A percentile compares a stretch with the other conserved stretches of the same genome.
These are phyloP conservation scores for Tetragonia tetragonoides DNA, from an alignment of 148 eudicot species.

Conservation along the genomic window DNA sequence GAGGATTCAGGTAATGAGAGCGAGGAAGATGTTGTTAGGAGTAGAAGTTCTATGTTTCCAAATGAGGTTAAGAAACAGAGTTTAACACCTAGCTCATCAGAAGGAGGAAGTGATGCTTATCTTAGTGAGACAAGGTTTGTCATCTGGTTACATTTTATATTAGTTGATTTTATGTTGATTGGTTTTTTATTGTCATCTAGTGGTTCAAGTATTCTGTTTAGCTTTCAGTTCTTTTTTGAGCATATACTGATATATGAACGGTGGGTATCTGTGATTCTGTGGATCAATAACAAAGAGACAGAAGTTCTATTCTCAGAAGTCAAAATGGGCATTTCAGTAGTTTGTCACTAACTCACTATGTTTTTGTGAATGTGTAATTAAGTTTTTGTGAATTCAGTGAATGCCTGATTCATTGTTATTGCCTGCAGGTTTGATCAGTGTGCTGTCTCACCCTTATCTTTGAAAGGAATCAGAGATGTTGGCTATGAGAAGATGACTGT, in stretches of 20 bases:
- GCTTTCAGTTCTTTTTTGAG: neutral
- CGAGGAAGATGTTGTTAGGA: slow-evolving; percentile 36
- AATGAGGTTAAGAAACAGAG: slow-evolving; percentile 24
- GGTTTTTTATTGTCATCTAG: neutral
- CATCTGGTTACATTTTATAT: neutral
- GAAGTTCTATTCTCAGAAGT: neutral
- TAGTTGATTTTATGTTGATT: neutral
- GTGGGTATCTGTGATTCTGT: neutral
- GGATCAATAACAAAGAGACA: neutral
- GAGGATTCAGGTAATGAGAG: slow-evolving; percentile 38
- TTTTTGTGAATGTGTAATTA: neutral
- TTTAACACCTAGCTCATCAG: slow-evolving; percentile 31
- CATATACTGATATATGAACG: neutral
- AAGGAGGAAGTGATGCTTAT: slow-evolving; percentile 44
- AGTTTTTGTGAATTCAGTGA: neutral
- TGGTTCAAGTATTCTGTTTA: neutral
- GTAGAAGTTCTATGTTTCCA: slow-evolving; percentile 39
- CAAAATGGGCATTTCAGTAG: neutral
- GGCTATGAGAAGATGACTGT: slow-evolving; percentile 94
- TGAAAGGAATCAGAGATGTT: slow-evolving; percentile 84
- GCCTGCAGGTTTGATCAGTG: slow-evolving; percentile 85
- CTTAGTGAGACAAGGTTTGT: slow-evolving; percentile 76
- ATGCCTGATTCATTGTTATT: neutral
- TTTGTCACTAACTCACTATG: neutral
- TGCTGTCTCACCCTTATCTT: slow-evolving; percentile 62